Evolutionary conservation across 2,329 filamentous ascomycete genomes (phyloP).

Genomic region (Aspergillus spinulosporus): DNA sequence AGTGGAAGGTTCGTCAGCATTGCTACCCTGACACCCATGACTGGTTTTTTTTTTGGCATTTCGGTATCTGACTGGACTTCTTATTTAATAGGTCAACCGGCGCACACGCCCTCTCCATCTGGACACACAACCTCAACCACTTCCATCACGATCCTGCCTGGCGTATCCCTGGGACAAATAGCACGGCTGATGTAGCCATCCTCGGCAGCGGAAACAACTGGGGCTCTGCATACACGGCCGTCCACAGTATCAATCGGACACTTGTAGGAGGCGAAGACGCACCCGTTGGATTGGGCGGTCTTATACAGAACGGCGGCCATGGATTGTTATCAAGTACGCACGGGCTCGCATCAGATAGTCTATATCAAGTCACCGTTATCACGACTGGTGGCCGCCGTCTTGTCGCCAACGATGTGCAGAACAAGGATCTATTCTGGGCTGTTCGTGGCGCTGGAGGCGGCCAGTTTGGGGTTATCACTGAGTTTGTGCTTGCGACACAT

Average conservation of each 20-base stretch:
- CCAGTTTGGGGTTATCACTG: slow-evolving; percentile 23
- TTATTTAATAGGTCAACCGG: slow-evolving; percentile 39
- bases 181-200: slow-evolving; percentile 18
- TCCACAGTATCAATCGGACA: slow-evolving; percentile 22
- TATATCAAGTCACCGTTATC: slow-evolving; percentile 30
- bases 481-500: slow-evolving; percentile 24
- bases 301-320: slow-evolving; percentile 34
- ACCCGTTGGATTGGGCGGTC: slow-evolving; percentile 50
- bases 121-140: slow-evolving; percentile 49
- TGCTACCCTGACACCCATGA: neutral
- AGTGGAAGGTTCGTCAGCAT: slow-evolving; percentile 22
- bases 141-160: slow-evolving; percentile 27
- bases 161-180: slow-evolving; percentile 15
- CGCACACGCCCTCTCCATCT: slow-evolving; percentile 47
- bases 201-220: slow-evolving; percentile 22
- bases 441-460: slow-evolving; percentile 49
- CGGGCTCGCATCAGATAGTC: slow-evolving; percentile 30
- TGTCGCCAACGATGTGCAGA: slow-evolving; percentile 37
- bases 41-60: no score
- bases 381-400: slow-evolving; percentile 35
- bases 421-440: slow-evolving; percentile 54
- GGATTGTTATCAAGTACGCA: slow-evolving; percentile 24
- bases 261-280: slow-evolving; percentile 58
- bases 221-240: slow-evolving; percentile 13
- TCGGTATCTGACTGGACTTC: no score